Percentiles rank a stretch among this genome's conserved stretches.
Conservation (phyloP, 176 grass and related monocot species). For the Bothriochloa decipiens region DNA sequence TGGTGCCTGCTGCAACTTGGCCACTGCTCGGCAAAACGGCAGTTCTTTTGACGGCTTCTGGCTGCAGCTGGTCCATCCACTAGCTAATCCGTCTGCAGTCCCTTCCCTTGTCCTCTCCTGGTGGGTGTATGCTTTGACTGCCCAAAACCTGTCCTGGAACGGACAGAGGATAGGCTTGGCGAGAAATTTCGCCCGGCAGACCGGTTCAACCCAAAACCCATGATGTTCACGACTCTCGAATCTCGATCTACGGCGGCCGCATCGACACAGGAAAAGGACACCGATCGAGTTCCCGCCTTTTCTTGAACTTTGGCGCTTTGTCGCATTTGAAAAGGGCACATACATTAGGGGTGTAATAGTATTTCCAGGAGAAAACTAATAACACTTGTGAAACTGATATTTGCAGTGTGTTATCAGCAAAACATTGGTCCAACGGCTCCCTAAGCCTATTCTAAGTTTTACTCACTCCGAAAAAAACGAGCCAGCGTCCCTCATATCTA, state of each 20-base stretch:
- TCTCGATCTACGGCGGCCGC: not conserved
- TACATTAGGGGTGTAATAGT: not conserved
- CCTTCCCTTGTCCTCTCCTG: not conserved
- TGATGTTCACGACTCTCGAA: slow-evolving; percentile 16
- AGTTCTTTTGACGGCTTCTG: slow-evolving; percentile 14
- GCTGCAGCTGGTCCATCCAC: not conserved
- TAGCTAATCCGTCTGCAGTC: not conserved
- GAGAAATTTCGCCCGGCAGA: slow-evolving; percentile 46
- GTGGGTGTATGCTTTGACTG: slow-evolving; percentile 23
- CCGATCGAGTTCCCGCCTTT: not conserved
- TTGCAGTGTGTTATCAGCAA: too few species aligned
- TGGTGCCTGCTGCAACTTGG: slow-evolving; percentile 32
- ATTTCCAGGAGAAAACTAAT: too few species aligned
- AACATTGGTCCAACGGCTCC: too few species aligned
- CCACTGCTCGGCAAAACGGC: slow-evolving; percentile 22
- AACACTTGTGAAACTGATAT: too few species aligned
- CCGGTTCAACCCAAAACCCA: not conserved
- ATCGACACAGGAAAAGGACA: slow-evolving; percentile 11
- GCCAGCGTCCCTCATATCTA: too few species aligned
- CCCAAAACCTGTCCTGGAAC: not conserved
- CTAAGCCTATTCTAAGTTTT: too few species aligned
- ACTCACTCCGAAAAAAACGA: too few species aligned
- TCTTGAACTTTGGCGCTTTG: not conserved
- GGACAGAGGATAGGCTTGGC: slow-evolving; percentile 17
- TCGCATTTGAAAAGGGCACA: slow-evolving; percentile 6